Evolutionary conservation across 768 basidiomycete genomes (phyloP).

Genomic region (Cystofilobasidium capitatum): DNA sequence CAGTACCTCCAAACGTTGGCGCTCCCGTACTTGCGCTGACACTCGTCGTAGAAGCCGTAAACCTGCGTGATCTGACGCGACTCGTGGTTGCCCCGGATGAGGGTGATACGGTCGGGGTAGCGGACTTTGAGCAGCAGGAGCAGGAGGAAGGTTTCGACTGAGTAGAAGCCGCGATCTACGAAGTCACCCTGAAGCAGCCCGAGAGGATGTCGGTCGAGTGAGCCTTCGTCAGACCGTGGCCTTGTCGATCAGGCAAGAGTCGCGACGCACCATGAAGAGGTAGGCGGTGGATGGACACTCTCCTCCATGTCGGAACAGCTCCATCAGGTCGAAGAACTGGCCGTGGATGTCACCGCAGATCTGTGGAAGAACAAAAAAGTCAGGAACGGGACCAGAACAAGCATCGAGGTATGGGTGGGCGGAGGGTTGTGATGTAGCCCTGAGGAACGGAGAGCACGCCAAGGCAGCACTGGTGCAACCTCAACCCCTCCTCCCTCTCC

Average conservation of each 20-base stretch:
- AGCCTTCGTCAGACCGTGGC: neutral
- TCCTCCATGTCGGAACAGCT: conserved; percentile 43
- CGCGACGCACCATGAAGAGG: conserved; percentile 13
- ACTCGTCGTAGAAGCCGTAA: conserved; percentile 91
- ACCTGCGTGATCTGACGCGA: conserved; percentile 85
- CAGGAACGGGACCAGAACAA: neutral
- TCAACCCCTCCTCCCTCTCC: too few relatives aligned
- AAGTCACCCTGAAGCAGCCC: conserved; percentile 67
- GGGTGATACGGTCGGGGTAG: conserved; percentile 84
- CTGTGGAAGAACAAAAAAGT: neutral
- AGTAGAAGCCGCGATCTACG: conserved; percentile 93
- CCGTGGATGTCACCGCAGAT: conserved; percentile 18
- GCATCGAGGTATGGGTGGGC: neutral
- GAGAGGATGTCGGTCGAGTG: neutral
- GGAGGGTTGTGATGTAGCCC: too few relatives aligned
- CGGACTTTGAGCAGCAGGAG: conserved; percentile 85
- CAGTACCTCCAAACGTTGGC: conserved; percentile 96
- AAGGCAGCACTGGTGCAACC: too few relatives aligned
- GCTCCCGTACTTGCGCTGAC: conserved; percentile 87
- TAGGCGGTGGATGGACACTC: conserved; percentile 4
- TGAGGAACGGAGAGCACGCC: too few relatives aligned
- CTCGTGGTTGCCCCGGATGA: conserved; percentile 94
- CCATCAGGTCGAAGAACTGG: conserved; percentile 24
- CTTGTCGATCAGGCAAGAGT: neutral
- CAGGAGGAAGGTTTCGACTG: conserved; percentile 84